Conservation (phyloP, 2,329 filamentous ascomycete species). For the Trichoderma afroharzianum region DNA sequence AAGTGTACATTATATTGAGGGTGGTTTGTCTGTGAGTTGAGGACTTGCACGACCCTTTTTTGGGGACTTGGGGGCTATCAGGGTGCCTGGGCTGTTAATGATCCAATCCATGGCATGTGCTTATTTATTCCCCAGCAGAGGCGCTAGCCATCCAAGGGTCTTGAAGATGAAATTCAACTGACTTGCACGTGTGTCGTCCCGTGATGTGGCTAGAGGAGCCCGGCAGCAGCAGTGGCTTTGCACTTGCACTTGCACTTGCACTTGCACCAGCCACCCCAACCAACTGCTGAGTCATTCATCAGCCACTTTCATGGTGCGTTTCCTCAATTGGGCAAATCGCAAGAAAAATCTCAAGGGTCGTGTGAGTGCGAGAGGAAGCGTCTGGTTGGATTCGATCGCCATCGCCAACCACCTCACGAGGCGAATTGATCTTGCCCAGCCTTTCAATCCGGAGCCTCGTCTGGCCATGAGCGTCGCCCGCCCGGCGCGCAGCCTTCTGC, state of each 20-base stretch:
- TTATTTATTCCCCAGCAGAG: background rate
- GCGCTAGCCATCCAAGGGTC: background rate
- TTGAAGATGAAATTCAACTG: background rate
- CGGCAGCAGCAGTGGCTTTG: background rate
- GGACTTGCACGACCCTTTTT: background rate
- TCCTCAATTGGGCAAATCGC: constrained; percentile 17
- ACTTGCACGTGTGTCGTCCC: background rate
- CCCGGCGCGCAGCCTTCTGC: constrained; percentile 51
- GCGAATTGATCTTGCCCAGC: constrained; percentile 1
- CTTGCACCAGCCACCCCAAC: background rate
- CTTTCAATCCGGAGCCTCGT: constrained; percentile 1
- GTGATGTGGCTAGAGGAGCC: background rate
- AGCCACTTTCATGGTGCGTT: constrained; percentile 2
- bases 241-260: background rate
- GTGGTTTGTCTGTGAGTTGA: background rate
- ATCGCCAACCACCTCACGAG: constrained; percentile 5
- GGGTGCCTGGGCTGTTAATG: background rate
- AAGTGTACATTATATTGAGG: background rate
- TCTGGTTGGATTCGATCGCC: background rate
- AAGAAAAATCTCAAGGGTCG: constrained; percentile 34
- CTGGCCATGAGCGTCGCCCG: constrained; percentile 54
- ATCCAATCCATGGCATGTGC: background rate
- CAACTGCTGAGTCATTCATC: background rate
- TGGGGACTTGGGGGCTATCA: background rate
- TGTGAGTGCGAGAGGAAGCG: constrained; percentile 27